Percentiles rank a stretch among this genome's conserved stretches.
These are phyloP conservation scores for Spiromastix sp. DNA, from an alignment of 2,329 filamentous ascomycete species.

Conservation along the genomic window DNA sequence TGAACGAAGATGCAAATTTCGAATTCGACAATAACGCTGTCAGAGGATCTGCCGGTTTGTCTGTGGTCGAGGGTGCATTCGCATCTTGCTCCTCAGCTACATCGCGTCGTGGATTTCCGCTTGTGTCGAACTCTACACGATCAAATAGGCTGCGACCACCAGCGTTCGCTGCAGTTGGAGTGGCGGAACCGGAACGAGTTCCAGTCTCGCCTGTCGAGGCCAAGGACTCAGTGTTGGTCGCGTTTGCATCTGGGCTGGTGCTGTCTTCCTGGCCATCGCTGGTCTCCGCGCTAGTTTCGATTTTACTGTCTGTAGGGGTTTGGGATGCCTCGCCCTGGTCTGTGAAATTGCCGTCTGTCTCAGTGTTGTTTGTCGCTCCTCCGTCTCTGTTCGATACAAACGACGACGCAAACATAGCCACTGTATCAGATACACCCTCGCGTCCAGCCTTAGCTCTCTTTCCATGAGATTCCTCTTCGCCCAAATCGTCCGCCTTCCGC, in stretches of 20 bases:
- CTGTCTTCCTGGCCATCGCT: slow-evolving; percentile 8
- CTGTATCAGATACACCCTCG: slow-evolving; percentile 7
- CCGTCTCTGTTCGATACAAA: slow-evolving; percentile 8
- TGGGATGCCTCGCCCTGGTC: not conserved
- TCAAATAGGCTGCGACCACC: slow-evolving; percentile 27
- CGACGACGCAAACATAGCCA: slow-evolving; percentile 12
- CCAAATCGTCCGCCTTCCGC: slow-evolving; percentile 7
- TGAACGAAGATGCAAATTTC: slow-evolving; percentile 19
- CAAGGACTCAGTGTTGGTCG: slow-evolving; percentile 15
- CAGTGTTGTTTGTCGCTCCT: too few species aligned
- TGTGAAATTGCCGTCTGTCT: too few species aligned
- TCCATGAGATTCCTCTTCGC: not conserved
- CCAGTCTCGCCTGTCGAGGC: slow-evolving; percentile 6
- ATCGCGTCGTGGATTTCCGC: slow-evolving; percentile 18
- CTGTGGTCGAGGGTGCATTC: slow-evolving; percentile 5
- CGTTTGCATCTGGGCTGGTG: slow-evolving; percentile 18
- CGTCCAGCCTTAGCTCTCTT: slow-evolving; percentile 4
- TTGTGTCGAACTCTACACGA: slow-evolving; percentile 19
- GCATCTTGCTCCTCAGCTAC: slow-evolving; percentile 4
- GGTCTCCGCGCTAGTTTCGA: not conserved
- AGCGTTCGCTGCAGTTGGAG: slow-evolving; percentile 11
- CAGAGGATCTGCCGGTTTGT: slow-evolving; percentile 11
- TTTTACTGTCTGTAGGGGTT: not conserved
- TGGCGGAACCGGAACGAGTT: slow-evolving; percentile 8
- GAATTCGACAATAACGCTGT: slow-evolving; percentile 16